Percentiles rank a stretch among this genome's conserved stretches.
Evolutionary conservation across 441 rosid genomes (phyloP).

Genomic region (Corymbia citriodora): DNA sequence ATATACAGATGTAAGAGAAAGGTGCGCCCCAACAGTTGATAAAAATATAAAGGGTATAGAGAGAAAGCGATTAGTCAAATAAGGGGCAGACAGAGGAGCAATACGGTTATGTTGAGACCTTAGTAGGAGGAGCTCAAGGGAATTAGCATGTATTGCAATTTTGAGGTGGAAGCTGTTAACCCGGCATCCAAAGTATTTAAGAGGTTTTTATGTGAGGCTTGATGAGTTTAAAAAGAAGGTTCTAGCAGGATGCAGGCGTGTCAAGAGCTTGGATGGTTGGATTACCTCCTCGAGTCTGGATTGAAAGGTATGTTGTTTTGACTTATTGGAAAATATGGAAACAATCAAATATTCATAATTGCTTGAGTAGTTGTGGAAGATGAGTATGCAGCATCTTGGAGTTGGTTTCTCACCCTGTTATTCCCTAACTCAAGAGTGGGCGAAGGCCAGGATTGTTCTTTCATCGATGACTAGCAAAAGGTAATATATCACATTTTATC

Average conservation of each 20-base stretch:
- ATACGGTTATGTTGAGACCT: neutral
- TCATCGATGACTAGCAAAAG: neutral
- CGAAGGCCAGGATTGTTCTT: neutral
- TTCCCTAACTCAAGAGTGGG: neutral
- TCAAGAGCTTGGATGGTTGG: neutral
- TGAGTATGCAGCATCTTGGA: neutral
- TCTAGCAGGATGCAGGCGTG: neutral
- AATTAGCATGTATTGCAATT: neutral
- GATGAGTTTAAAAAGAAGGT: neutral
- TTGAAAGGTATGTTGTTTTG: neutral
- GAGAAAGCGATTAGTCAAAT: neutral
- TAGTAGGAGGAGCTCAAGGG: neutral
- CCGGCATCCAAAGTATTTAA: neutral
- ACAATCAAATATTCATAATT: neutral
- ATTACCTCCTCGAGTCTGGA: neutral
- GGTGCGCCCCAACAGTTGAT: neutral
- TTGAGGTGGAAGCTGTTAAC: neutral
- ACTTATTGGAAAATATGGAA: neutral
- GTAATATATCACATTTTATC: neutral
- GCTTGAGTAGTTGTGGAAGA: neutral
- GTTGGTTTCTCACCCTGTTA: neutral
- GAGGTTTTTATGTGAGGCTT: neutral
- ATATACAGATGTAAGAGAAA: neutral
- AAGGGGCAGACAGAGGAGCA: neutral
- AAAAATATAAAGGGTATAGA: neutral